A percentile compares a stretch with the other conserved stretches of the same genome.
These are phyloP conservation scores for Kluyveromyces nonfermentans DNA, from an alignment of 805 yeast species.

Conservation along the genomic window DNA sequence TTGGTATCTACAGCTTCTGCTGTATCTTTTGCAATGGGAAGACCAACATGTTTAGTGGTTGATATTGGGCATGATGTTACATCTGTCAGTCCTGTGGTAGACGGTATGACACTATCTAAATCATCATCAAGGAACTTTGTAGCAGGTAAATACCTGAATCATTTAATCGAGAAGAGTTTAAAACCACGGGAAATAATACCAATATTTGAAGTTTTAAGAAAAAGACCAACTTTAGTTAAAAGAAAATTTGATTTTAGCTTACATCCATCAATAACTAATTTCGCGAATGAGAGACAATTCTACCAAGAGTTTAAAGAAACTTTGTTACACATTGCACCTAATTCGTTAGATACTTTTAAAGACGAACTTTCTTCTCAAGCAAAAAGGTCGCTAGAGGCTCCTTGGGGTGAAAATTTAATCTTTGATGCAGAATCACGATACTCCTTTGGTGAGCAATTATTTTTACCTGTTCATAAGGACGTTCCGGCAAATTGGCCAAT, in stretches of 20 bases:
- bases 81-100: slow-evolving; percentile 74
- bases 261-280: slow-evolving; percentile 46
- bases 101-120: slow-evolving; percentile 65
- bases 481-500: slow-evolving; percentile 25
- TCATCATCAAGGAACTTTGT: slow-evolving; percentile 62
- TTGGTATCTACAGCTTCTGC: slow-evolving; percentile 79
- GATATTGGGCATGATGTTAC: slow-evolving; percentile 75
- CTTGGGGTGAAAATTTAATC: slow-evolving; percentile 61
- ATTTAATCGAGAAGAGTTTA: slow-evolving; percentile 21
- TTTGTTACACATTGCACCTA: slow-evolving; percentile 39
- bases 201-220: slow-evolving; percentile 24
- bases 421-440: slow-evolving; percentile 49
- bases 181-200: slow-evolving; percentile 29
- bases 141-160: slow-evolving; percentile 55
- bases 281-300: slow-evolving; percentile 42
- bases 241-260: slow-evolving; percentile 18
- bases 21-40: slow-evolving; percentile 78
- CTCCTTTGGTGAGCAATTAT: slow-evolving; percentile 61
- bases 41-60: slow-evolving; percentile 79
- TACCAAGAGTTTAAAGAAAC: slow-evolving; percentile 72
- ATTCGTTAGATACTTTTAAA: slow-evolving; percentile 15
- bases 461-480: slow-evolving; percentile 46
- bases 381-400: slow-evolving; percentile 56
- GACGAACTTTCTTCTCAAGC: slow-evolving; percentile 23
- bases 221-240: slow-evolving; percentile 24